Evolutionary conservation across 176 grass and related monocot species (phyloP), one percentile per base, ranked within the genome.

Genomic region (Tuctoria greenei): DNA sequence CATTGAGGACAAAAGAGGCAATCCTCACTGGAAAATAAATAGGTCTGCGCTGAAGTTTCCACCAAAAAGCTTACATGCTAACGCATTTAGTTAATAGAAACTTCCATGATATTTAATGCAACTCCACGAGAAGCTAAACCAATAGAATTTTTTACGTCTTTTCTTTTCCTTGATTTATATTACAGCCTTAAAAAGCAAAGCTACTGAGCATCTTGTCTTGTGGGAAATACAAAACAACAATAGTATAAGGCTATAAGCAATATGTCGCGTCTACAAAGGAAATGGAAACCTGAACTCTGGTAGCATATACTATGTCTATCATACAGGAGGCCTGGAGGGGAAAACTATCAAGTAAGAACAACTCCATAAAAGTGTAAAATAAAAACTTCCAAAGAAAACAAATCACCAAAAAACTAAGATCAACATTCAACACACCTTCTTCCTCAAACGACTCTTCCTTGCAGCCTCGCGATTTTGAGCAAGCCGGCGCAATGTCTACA

Each of bases 401-500:
- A 81, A 46, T 83, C 55, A 76, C 23, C 51, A 73, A 77, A 50
- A 12, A 76, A 64, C n/a, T 27, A 83, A 71, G 14, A 77, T 85
- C 4, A n/a, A 61, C 66, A 56, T 65, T 85, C 4, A n/a, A 61
- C 66, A 56, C 69, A 99, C 95, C 89, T 99, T 99, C 82, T 99
- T 99, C 73, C 95, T 95, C 83, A 99, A 88, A 66, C 91, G 89
- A 77, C 95, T 99, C 74, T 99, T 99, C 77, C 95, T 92, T 68
- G 95, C 95, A 74, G 95, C 95, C 69, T 99, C 95, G 4, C 91
- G 95, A 85, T 99, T 99, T 88, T 99, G 95, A 73, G 95, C 95
- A 73, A 99, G 89, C 36, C 95, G 91, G 14, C 95, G 89, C 63
- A 92, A 26, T 70, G 89, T 78, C 95, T 99, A 65, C 27, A 71